phyloP scores from a whole-genome alignment of 352 stramenopile species.

The Phytophthora constricta region DNA sequence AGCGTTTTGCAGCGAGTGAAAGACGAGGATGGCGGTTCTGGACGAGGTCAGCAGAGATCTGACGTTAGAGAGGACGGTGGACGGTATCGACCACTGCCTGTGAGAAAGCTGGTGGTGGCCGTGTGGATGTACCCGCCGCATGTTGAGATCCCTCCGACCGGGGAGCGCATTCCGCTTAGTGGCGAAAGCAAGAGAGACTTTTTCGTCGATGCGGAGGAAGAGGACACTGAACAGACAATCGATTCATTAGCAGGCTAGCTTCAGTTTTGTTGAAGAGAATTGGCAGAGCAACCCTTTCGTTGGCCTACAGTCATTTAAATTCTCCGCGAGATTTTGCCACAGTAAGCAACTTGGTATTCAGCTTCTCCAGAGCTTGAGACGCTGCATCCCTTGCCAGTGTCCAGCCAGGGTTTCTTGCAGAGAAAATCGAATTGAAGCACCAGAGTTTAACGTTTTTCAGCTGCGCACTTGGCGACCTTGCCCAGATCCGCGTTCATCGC shows the following conservation, averaged over 20 bases:
- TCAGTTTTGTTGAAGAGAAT: conserved; percentile 7
- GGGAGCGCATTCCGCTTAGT: conserved; percentile 56
- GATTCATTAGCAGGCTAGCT: background rate
- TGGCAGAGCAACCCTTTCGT: too few relatives aligned
- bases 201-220: conserved; percentile 37
- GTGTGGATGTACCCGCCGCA: conserved; percentile 80
- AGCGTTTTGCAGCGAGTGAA: conserved; percentile 53
- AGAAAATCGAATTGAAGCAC: too few relatives aligned
- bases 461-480: too few relatives aligned
- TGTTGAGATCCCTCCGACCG: conserved; percentile 63
- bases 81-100: conserved; percentile 54
- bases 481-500: too few relatives aligned
- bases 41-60: background rate
- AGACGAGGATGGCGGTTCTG: background rate
- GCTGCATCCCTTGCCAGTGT: too few relatives aligned
- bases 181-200: conserved; percentile 54
- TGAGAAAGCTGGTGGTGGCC: conserved; percentile 61
- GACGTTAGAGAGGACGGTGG: conserved; percentile 28
- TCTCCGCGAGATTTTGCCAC: too few relatives aligned
- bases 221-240: background rate
- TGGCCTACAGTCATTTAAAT: too few relatives aligned
- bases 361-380: too few relatives aligned
- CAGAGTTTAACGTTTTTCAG: too few relatives aligned
- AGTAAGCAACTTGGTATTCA: too few relatives aligned
- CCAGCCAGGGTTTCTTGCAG: too few relatives aligned